Percentiles rank a stretch among this genome's conserved stretches.
phyloP scores from a whole-genome alignment of 2,329 filamentous ascomycete species.

The Beauveria brongniartii region DNA sequence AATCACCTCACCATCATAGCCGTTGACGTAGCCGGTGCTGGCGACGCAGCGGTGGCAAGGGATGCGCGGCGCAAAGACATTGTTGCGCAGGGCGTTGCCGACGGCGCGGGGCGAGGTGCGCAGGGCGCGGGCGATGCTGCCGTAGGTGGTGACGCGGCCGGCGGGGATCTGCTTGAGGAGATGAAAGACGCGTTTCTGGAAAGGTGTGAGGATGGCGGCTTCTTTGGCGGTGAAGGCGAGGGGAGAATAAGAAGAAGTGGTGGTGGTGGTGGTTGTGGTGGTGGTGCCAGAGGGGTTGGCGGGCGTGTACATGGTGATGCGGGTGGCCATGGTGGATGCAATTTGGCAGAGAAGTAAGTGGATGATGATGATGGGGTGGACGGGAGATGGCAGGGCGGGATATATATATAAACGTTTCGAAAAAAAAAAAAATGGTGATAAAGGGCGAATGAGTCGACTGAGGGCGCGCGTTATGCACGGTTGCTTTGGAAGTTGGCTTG shows the following conservation, averaged over 20 bases:
- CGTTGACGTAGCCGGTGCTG: slow-evolving; percentile 11
- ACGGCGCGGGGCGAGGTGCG: slow-evolving; percentile 11
- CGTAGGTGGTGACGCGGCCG: slow-evolving; percentile 12
- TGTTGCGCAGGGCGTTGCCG: slow-evolving; percentile 13
- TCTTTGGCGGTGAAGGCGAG: background rate
- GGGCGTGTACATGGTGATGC: slow-evolving; percentile 11
- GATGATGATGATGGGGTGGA: background rate
- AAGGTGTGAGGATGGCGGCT: slow-evolving; percentile 5
- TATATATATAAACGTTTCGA: background rate
- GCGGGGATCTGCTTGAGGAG: slow-evolving; percentile 8
- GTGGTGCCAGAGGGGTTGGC: background rate
- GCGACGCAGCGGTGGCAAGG: slow-evolving; percentile 12
- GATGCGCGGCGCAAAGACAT: slow-evolving; percentile 9
- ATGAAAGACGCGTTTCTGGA: slow-evolving; percentile 6
- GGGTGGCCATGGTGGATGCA: background rate
- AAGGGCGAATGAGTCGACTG: background rate
- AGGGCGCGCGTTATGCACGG: background rate
- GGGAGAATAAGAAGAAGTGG: background rate
- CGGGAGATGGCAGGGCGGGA: too few species aligned
- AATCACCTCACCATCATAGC: slow-evolving; percentile 11
- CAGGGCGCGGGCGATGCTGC: slow-evolving; percentile 6
- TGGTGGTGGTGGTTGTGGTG: background rate
- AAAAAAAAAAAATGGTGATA: background rate
- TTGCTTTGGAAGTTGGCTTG: background rate
- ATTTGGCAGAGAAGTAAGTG: background rate